Evolutionary conservation across 495 filamentous ascomycete species (phyloP), one percentile per base, ranked within the genome.

Genomic region (Aspergillus ellipticus): DNA sequence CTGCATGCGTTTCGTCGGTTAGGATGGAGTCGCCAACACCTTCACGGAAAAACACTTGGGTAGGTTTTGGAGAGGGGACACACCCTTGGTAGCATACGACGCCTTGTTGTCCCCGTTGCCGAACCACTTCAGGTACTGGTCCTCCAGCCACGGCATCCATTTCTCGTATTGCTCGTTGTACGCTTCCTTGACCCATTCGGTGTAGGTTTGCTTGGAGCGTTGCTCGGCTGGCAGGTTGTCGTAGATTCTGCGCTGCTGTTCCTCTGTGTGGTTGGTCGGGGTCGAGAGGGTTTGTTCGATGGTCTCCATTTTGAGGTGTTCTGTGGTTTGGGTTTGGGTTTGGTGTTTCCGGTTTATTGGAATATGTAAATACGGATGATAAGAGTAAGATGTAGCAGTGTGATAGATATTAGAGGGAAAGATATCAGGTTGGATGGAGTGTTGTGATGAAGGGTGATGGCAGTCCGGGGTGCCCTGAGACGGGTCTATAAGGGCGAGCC

Each of bases 101-200:
- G 84, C 76, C 69, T 89, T 87, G 71, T 89, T 90, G 60, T 90
- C 86, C 5, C 69, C 71, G 54, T 81, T 85, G 59, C 82, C 85
- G 58, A 89, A 89, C 74, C 81, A 89, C 33, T 71, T 74, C 16
- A 90, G 76, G 62, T 87, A 88, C 51, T 80, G 67, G 67, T 89
- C 87, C 60, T 90, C 87, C 33, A 89, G 75, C 85, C 86, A 90
- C 5, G 87, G 86, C 69, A 88, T 81, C 87, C 86, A 89, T 49
- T 74, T 77, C 60, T 89, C 83, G 64, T 89, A 89, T 62, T 87
- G 81, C 10, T 79, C 66, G 66, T 84, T 80, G 74, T 86, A 87
- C 11, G 71, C 75, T 45, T 82, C 66, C 56, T 77, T 80, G 16
- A 74, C 72, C 80, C 80, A 83, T 60, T 86, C 79, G 6, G 58